Conservation (phyloP, 306 rosid genomes). For the Vigna trinervia region DNA sequence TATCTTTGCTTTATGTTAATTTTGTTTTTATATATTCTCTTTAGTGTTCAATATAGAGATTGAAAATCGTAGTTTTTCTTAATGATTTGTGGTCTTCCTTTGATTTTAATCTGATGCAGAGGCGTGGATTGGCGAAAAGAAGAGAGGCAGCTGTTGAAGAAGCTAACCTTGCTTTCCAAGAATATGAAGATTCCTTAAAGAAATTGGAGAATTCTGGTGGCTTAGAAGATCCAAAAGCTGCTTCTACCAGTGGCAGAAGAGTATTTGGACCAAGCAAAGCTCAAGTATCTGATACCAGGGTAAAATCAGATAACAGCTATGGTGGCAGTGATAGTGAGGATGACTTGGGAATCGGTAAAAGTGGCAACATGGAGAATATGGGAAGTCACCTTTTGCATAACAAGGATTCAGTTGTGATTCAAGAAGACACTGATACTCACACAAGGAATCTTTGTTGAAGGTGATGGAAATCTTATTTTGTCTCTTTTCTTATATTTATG, state of each 20-base stretch:
- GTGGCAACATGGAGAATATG: conserved; percentile 37
- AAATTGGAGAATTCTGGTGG: conserved; percentile 62
- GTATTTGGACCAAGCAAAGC: conserved; percentile 69
- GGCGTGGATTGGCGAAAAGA: conserved; percentile 79
- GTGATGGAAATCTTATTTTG: conserved; percentile 48
- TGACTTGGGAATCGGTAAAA: conserved; percentile 52
- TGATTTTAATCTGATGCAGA: conserved; percentile 57
- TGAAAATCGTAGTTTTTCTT: conserved; percentile 28
- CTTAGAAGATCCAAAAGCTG: conserved; percentile 53
- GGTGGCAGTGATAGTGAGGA: conserved; percentile 80
- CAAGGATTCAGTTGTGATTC: conserved; percentile 44
- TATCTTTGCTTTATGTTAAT: not conserved
- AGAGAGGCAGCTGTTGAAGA: conserved; percentile 79
- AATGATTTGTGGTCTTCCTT: conserved; percentile 25
- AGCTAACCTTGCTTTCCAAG: conserved; percentile 78
- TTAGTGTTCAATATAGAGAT: conserved; percentile 28
- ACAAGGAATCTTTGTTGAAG: conserved; percentile 69
- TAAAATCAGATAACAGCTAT: conserved; percentile 57
- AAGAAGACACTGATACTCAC: conserved; percentile 53
- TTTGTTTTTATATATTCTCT: not conserved
- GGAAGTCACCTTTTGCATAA: conserved; percentile 46
- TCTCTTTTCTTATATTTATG: conserved; percentile 2
- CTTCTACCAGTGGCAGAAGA: conserved; percentile 73
- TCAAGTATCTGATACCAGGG: conserved; percentile 53
- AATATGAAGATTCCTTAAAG: conserved; percentile 66